Percentiles rank a stretch among this genome's conserved stretches.
Conservation (phyloP, 805 yeast genomes). For the Saturnispora hagleri region DNA sequence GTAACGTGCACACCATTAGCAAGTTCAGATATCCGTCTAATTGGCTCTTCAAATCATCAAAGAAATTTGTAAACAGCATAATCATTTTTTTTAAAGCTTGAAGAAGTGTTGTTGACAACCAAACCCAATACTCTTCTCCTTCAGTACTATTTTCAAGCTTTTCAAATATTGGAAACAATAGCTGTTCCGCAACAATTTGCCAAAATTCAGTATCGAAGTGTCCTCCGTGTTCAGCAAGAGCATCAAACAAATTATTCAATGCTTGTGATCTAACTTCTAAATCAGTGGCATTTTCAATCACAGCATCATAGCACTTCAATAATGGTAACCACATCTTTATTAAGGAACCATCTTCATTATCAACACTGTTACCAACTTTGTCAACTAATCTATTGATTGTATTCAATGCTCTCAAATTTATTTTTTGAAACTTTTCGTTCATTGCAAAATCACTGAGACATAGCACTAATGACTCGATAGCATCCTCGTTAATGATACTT, state of each 20-base stretch:
- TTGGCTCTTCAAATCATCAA: slow-evolving; percentile 63
- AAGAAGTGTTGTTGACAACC: slow-evolving; percentile 93
- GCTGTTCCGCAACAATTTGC: slow-evolving; percentile 67
- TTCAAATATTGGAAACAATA: slow-evolving; percentile 84
- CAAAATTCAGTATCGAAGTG: slow-evolving; percentile 70
- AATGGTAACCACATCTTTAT: slow-evolving; percentile 77
- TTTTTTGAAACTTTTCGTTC: slow-evolving; percentile 72
- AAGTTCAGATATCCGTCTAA: slow-evolving; percentile 72
- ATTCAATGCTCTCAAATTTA: slow-evolving; percentile 73
- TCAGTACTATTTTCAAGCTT: slow-evolving; percentile 72
- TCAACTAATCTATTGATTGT: slow-evolving; percentile 55
- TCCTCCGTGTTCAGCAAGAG: slow-evolving; percentile 69
- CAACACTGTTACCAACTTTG: slow-evolving; percentile 41
- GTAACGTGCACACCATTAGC: slow-evolving; percentile 82
- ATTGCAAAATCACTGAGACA: slow-evolving; percentile 78
- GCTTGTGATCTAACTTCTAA: slow-evolving; percentile 90
- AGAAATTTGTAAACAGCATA: slow-evolving; percentile 73
- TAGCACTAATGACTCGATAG: slow-evolving; percentile 52
- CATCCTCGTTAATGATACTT: slow-evolving; percentile 61
- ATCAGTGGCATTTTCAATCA: slow-evolving; percentile 89
- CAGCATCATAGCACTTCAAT: slow-evolving; percentile 75
- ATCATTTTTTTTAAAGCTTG: slow-evolving; percentile 90
- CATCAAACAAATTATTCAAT: slow-evolving; percentile 70
- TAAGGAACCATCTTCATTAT: slow-evolving; percentile 30
- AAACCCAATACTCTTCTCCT: slow-evolving; percentile 76